A percentile compares a stretch with the other conserved stretches of the same genome.
These are phyloP conservation scores for Fusarium chaquense DNA, from an alignment of 2,329 filamentous ascomycete species.

Conservation along the genomic window DNA sequence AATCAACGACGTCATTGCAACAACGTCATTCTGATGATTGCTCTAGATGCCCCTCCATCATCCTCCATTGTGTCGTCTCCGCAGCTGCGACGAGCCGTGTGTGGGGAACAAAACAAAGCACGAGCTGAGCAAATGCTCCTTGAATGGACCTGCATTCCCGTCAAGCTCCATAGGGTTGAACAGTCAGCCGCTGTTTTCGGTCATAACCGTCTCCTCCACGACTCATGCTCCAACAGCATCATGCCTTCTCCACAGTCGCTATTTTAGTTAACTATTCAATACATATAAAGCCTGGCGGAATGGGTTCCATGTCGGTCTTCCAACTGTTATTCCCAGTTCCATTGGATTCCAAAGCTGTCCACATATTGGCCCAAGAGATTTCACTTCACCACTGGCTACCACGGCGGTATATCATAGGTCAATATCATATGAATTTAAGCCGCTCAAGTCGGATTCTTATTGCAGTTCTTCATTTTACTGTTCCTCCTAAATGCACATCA, in stretches of 20 bases:
- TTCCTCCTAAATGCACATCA: neutral
- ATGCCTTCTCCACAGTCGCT: slow-evolving; percentile 18
- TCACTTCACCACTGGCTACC: neutral
- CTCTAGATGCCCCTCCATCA: slow-evolving; percentile 1
- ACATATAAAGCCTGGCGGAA: slow-evolving; percentile 3
- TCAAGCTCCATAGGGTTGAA: slow-evolving; percentile 6
- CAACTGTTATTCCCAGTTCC: neutral
- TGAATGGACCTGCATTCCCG: slow-evolving; percentile 28
- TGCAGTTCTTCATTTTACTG: neutral
- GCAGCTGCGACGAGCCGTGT: slow-evolving; percentile 16
- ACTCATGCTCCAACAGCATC: slow-evolving; percentile 23
- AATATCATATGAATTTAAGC: neutral
- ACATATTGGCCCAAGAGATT: neutral
- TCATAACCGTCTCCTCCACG: slow-evolving; percentile 4
- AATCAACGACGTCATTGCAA: slow-evolving; percentile 39
- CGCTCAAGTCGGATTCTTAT: slow-evolving; percentile 1
- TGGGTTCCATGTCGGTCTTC: neutral
- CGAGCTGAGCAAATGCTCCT: slow-evolving; percentile 30
- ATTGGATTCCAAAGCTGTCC: neutral
- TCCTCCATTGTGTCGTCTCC: slow-evolving; percentile 7
- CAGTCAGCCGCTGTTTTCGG: slow-evolving; percentile 2
- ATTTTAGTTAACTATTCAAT: slow-evolving; percentile 8
- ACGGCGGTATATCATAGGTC: neutral
- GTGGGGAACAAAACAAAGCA: slow-evolving; percentile 21
- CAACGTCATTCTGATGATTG: slow-evolving; percentile 38